Percentiles rank a stretch among this genome's conserved stretches.
phyloP scores from a whole-genome alignment of 2,329 filamentous ascomycete species.

The Ceratocystis lukuohia region DNA sequence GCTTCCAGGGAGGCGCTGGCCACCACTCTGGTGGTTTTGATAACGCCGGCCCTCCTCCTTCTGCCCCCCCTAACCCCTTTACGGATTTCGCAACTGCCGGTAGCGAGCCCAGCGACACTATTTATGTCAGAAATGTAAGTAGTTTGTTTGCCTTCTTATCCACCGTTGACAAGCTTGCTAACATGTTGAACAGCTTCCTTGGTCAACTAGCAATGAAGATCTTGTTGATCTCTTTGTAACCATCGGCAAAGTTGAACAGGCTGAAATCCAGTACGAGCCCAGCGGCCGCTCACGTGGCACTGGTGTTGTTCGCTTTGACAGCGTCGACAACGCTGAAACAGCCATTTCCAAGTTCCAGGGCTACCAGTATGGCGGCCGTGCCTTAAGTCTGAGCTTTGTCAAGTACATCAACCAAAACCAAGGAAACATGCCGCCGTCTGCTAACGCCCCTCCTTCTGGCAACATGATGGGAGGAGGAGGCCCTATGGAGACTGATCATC shows the following conservation, averaged over 20 bases:
- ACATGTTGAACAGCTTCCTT: conserved; percentile 56
- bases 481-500: conserved; percentile 67
- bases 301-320: conserved; percentile 91
- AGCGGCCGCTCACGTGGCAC: conserved; percentile 90
- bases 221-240: conserved; percentile 92
- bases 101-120: conserved; percentile 67
- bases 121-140: conserved; percentile 95
- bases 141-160: not conserved
- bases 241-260: conserved; percentile 93
- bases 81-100: conserved; percentile 84
- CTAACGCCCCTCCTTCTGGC: conserved; percentile 3
- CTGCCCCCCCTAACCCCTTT: conserved; percentile 66
- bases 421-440: not conserved
- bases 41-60: conserved; percentile 31
- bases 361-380: conserved; percentile 92
- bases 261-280: conserved; percentile 97
- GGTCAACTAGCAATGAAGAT: conserved; percentile 98
- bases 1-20: conserved; percentile 21
- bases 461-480: conserved; percentile 42
- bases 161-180: conserved; percentile 14
- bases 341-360: conserved; percentile 95
- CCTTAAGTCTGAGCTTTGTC: conserved; percentile 83
- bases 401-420: conserved; percentile 60
- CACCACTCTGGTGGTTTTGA: conserved; percentile 36
- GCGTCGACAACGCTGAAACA: conserved; percentile 70